These are phyloP conservation scores for Elsinoe fawcettii DNA, from an alignment of 2,329 filamentous ascomycete genomes.

Conservation along the genomic window DNA sequence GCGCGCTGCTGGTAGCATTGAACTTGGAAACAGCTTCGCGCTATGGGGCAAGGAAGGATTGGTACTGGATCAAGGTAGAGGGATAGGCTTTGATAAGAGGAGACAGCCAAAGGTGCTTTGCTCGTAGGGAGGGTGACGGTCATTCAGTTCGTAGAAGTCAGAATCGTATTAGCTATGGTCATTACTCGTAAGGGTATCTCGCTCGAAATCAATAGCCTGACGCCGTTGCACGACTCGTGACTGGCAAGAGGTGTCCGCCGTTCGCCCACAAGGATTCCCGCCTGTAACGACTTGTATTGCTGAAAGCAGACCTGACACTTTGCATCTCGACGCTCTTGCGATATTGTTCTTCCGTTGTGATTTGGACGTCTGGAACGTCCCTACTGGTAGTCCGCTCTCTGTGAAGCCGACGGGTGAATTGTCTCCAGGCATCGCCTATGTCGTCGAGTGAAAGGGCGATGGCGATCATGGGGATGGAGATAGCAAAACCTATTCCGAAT, in stretches of 20 bases:
- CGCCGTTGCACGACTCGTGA: slow-evolving; percentile 1
- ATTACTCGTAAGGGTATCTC: slow-evolving; percentile 10
- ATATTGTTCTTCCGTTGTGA: not conserved
- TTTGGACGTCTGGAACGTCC: not conserved
- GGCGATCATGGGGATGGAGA: slow-evolving; percentile 39
- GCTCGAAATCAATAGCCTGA: not conserved
- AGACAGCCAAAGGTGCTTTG: not conserved
- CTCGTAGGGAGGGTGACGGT: not conserved
- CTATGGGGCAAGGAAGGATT: not conserved
- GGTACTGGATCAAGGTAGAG: not conserved
- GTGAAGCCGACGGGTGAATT: not conserved
- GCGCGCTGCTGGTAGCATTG: not conserved
- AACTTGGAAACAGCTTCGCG: not conserved
- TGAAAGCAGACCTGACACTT: slow-evolving; percentile 5
- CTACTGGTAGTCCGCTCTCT: not conserved
- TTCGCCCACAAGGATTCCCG: not conserved
- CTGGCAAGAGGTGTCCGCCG: not conserved
- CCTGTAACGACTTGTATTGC: not conserved
- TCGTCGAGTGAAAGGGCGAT: slow-evolving; percentile 42
- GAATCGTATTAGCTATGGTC: not conserved
- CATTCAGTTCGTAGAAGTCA: not conserved
- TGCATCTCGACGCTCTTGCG: slow-evolving; percentile 8
- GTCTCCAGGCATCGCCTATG: slow-evolving; percentile 22
- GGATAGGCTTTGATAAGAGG: not conserved
- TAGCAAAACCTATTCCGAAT: slow-evolving; percentile 48